Base-by-base conservation (phyloP, 2,329 filamentous ascomycete species). In the Monosporascus ibericus region DNA sequence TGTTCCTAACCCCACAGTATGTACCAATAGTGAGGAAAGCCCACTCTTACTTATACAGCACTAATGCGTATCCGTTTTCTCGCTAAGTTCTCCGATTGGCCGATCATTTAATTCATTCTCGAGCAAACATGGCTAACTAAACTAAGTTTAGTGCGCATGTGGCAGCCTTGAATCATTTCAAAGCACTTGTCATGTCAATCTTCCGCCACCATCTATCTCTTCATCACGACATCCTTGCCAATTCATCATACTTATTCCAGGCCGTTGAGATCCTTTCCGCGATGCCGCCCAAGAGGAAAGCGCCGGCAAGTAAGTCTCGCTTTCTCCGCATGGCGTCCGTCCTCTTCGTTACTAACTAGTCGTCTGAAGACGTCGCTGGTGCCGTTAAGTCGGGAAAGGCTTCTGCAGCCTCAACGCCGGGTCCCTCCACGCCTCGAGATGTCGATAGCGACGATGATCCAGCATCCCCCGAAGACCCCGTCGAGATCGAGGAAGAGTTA, bases 281-380 rank as follows among this genome's bases (percentile, higher is more conserved):
- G 53, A 90, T 90, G 87, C 81, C 86, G 57, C 75, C 79, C 18
- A 90, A 90, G 73, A 80, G 86, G 65, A 90, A 90, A 73, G 86
- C 86, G 55, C 63, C 73, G 59, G 72, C 75, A 50, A 75, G 75
- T 77, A 74, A 69, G 70, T 59, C 61, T 57, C 52, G 20, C 53
- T 57, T 62, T 6, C 17, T 44, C 30, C 15, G 17, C 20, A 38
- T 36, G 24, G 44, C 24, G 9, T 48, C 8, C 2, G 27, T 44
- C 42, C 50, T 51, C 55, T 38, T 55, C 52, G 51, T 58, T 60
- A 50, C 55, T 64, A 51, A 68, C 68, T 70, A 61, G 70, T 68
- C 54, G 53, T 64, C 67, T 55, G 61, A 66, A 66, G 74, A 71
- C 60, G 72, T 73, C 52, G 70, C 74, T 52, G 77, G 74, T 50